These are phyloP conservation scores for Emmonsiellopsis sp. DNA, from an alignment of 2,329 filamentous ascomycete species.

Conservation along the genomic window DNA sequence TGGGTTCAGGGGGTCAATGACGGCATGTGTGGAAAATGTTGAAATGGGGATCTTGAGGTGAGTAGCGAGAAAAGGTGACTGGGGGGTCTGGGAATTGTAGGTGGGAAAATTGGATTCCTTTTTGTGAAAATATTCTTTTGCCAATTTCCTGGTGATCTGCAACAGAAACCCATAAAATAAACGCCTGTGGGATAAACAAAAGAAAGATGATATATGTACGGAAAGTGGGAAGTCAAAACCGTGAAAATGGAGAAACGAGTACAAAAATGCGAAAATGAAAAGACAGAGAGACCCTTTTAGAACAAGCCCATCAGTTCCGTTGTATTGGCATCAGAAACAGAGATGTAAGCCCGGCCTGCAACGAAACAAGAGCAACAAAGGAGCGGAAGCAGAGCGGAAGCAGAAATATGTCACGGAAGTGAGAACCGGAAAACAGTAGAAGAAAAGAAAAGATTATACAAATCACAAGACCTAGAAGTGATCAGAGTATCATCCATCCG, in stretches of 20 bases:
- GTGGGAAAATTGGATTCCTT: no score
- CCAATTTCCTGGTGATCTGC: no score
- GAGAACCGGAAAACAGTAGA: neutral
- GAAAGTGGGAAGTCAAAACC: neutral
- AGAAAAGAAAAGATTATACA: neutral
- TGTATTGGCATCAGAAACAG: neutral
- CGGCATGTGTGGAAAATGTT: no score
- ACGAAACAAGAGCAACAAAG: neutral
- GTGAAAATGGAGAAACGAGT: neutral
- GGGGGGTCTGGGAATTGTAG: no score
- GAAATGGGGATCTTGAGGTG: no score
- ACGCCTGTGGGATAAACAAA: neutral
- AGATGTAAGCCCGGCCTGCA: neutral
- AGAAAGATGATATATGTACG: neutral
- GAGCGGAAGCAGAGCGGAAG: neutral
- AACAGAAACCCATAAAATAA: no score
- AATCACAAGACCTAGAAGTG: neutral
- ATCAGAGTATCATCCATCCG: neutral
- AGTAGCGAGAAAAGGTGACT: no score
- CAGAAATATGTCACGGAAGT: neutral
- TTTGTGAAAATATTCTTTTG: no score
- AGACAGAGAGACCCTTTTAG: neutral
- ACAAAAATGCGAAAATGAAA: neutral
- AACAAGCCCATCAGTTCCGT: neutral
- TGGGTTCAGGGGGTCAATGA: no score